Evolutionary conservation across 2,329 filamentous ascomycete species (phyloP).

Genomic region (Neophaeococcomyces aloes): DNA sequence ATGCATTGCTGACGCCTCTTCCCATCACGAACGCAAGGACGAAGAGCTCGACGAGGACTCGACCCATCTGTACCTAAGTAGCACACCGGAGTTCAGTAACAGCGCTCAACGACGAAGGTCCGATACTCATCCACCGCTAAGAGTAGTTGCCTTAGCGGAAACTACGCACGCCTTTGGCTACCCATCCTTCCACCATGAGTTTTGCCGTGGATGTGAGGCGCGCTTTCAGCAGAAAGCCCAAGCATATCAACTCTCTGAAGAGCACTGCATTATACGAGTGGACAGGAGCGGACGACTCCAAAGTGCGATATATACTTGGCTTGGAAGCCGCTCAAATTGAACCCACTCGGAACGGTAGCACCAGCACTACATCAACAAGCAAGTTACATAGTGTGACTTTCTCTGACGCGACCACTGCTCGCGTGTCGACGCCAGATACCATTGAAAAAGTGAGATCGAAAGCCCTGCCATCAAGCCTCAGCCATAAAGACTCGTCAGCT

Average conservation of each 20-base stretch:
- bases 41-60: not conserved
- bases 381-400: slow-evolving; percentile 15
- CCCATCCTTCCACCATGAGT: not conserved
- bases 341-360: slow-evolving; percentile 17
- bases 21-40: not conserved
- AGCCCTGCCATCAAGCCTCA: slow-evolving; percentile 2
- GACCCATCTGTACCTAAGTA: too few species aligned
- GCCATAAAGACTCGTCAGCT: slow-evolving; percentile 15
- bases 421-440: slow-evolving; percentile 12
- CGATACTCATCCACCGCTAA: not conserved
- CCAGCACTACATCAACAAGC: slow-evolving; percentile 17
- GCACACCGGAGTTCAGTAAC: too few species aligned
- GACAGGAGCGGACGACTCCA: slow-evolving; percentile 4
- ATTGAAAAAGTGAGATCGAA: slow-evolving; percentile 8
- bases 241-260: not conserved
- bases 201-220: slow-evolving; percentile 1
- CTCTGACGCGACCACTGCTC: slow-evolving; percentile 20
- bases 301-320: slow-evolving; percentile 20
- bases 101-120: too few species aligned
- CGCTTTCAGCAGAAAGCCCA: slow-evolving; percentile 2
- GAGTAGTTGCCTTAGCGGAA: not conserved
- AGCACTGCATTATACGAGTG: not conserved
- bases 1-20: not conserved
- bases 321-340: slow-evolving; percentile 14
- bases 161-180: too few species aligned